These are phyloP conservation scores for Urostyla sp. DNA, from an alignment of 73 alveolate genomes.

Conservation along the genomic window DNA sequence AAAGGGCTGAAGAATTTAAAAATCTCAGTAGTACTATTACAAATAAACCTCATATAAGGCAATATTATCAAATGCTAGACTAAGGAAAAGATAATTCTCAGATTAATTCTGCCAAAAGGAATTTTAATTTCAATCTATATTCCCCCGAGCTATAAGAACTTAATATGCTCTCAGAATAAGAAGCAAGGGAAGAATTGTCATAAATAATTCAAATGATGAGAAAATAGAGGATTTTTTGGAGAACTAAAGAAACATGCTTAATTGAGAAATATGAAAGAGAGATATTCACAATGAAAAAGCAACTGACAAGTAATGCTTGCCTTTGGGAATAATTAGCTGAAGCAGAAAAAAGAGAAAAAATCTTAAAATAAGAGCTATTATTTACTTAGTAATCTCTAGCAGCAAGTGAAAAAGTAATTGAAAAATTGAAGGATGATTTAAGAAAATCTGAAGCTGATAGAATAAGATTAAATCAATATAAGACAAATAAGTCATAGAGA, in stretches of 20 bases:
- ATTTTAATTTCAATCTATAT: not conserved
- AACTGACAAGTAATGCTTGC: conserved; percentile 86
- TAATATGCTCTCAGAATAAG: conserved; percentile 28
- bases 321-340: conserved; percentile 94
- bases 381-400: conserved; percentile 92
- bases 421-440: conserved; percentile 86
- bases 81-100: not conserved
- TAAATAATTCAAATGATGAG: conserved; percentile 56
- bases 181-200: conserved; percentile 48
- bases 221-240: conserved; percentile 49
- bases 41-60: not conserved
- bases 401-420: conserved; percentile 91
- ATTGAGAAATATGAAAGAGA: conserved; percentile 84
- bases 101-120: not conserved
- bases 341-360: conserved; percentile 90
- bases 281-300: conserved; percentile 84
- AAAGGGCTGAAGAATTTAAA: conserved; percentile 64
- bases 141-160: conserved; percentile 26
- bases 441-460: conserved; percentile 76
- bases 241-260: conserved; percentile 50
- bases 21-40: conserved; percentile 10
- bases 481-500: conserved; percentile 70
- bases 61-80: conserved; percentile 20
- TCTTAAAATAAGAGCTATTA: conserved; percentile 87
- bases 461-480: conserved; percentile 71